Conservation (phyloP, 495 filamentous ascomycete genomes). For the Staphylotrichum longicolle region DNA sequence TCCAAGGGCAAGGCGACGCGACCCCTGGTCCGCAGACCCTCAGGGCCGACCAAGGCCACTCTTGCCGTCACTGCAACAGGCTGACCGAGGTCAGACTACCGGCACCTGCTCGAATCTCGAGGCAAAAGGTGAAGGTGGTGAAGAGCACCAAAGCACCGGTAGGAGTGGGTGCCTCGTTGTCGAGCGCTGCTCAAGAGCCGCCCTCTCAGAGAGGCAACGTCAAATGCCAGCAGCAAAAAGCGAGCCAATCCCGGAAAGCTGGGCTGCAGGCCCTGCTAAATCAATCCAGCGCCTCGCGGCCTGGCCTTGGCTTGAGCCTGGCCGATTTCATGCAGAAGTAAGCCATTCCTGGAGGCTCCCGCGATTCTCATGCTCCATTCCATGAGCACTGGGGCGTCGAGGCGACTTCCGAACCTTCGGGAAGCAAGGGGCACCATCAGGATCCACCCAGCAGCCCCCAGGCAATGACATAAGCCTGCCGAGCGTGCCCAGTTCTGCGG, state of each 20-base stretch:
- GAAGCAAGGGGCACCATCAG: conserved; percentile 27
- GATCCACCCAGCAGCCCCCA: conserved; percentile 2
- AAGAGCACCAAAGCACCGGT: not conserved
- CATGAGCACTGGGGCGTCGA: too few relatives aligned
- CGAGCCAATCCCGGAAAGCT: conserved; percentile 53
- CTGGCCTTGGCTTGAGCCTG: conserved; percentile 49
- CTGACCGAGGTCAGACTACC: conserved; percentile 40
- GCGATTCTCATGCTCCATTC: too few relatives aligned
- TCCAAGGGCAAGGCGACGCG: conserved; percentile 6
- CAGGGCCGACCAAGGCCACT: conserved; percentile 37
- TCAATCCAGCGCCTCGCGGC: conserved; percentile 38
- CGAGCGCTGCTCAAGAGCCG: conserved; percentile 5
- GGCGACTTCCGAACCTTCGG: conserved; percentile 25
- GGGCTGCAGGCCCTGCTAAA: conserved; percentile 53
- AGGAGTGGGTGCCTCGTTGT: not conserved
- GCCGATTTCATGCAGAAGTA: conserved; percentile 50
- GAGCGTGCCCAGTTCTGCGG: conserved; percentile 2
- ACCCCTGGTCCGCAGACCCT: conserved; percentile 3
- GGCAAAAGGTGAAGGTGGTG: conserved; percentile 22
- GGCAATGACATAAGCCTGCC: conserved; percentile 35
- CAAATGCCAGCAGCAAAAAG: conserved; percentile 54
- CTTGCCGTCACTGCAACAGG: conserved; percentile 44
- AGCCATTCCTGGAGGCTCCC: not conserved
- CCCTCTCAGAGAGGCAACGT: conserved; percentile 24
- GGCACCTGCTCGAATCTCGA: conserved; percentile 33